Evolutionary conservation across 352 stramenopile genomes (phyloP), one percentile per base, ranked within the genome.

Genomic region (Aphanomyces astaci): DNA sequence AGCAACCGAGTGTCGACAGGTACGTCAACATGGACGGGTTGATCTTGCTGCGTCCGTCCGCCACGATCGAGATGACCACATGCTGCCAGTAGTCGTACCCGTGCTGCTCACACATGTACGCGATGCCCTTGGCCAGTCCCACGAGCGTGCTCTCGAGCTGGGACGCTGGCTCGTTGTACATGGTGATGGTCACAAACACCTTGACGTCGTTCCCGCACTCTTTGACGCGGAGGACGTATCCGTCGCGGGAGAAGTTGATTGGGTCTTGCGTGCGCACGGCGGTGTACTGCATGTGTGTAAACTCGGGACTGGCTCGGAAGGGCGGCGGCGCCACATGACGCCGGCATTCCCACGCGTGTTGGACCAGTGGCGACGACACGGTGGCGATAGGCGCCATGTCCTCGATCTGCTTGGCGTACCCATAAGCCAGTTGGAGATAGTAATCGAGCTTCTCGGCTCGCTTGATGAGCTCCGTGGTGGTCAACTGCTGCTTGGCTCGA

Each of bases 101-200:
- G 67, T 72, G 76, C 54, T 79, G 64, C 36, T 81, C 70, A 4
- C 66, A 70, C 73, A 84, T 78, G 64, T 73, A 76, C 31, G 71
- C 49, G 32, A 83, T 53, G 46, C 79, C 79, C 27, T 62, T 66
- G 0, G 75, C 75, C 24, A 83, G 77, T 9, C 75, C 75, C 53
- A 54, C 71, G n/a, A 81, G 67, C 25, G 77, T 83, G 19, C 66
- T 67, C 33, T 76, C 62, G 24, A 81, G 71, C 39, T 84, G 71
- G n/a, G 56, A 73, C 13, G 72, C 72, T 64, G 75, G 70, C 74
- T 84, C 77, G 45, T 80, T 81, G 67, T 81, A 79, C 73, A 81
- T 79, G 17, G 77, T 84, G 52, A 81, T 73, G 2, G 72, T 77
- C 65, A 84, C 75, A n/a, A 84, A 78, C 10, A 79, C 72, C 11